These are phyloP conservation scores for Herpetomonas muscarum DNA, from an alignment of 208 protist species.

Conservation along the genomic window DNA sequence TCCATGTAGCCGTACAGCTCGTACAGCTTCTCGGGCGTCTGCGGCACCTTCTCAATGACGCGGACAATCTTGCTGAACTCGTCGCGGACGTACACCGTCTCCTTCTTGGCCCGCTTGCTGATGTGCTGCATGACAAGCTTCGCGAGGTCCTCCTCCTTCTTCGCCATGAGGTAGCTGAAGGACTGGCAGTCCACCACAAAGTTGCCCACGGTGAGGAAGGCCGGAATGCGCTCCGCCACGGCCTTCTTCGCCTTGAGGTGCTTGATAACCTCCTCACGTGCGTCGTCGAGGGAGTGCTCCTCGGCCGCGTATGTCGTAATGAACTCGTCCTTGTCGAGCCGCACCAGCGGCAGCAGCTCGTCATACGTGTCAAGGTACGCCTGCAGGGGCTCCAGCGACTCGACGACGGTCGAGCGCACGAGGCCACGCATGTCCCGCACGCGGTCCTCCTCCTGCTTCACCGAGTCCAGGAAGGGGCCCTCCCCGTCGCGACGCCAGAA, in stretches of 20 bases:
- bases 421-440: conserved; percentile 70
- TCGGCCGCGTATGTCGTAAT: conserved; percentile 78
- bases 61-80: conserved; percentile 87
- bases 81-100: conserved; percentile 62
- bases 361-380: conserved; percentile 89
- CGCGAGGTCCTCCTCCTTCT: conserved; percentile 92
- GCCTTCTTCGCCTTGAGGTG: conserved; percentile 87
- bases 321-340: conserved; percentile 84
- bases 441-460: conserved; percentile 80
- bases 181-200: conserved; percentile 94
- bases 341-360: conserved; percentile 86
- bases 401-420: conserved; percentile 50
- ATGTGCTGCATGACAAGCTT: conserved; percentile 92
- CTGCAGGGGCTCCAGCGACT: conserved; percentile 79
- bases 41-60: conserved; percentile 75
- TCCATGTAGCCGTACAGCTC: conserved; percentile 88
- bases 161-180: conserved; percentile 90
- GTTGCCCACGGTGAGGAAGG: conserved; percentile 91
- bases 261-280: conserved; percentile 89
- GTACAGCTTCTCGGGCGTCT: conserved; percentile 89
- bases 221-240: conserved; percentile 87
- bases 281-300: conserved; percentile 86
- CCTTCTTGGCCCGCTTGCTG: conserved; percentile 70
- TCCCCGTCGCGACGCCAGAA: conserved; percentile 91
- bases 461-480: conserved; percentile 87